These are phyloP conservation scores for Helotiales sp. DNA, from an alignment of 2,329 filamentous ascomycete genomes.

Conservation along the genomic window DNA sequence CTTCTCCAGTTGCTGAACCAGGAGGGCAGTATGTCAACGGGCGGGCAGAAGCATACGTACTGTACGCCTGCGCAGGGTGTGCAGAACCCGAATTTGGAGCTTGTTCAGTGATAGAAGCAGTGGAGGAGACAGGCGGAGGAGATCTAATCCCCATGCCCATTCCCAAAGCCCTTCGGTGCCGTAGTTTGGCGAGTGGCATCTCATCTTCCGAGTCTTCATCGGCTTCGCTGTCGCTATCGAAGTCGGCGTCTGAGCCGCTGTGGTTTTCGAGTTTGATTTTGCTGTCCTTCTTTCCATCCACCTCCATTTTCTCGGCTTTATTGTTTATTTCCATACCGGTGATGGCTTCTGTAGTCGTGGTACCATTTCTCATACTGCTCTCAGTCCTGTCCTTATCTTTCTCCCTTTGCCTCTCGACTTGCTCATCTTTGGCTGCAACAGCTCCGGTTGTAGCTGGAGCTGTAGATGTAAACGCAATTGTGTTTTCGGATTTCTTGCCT, in stretches of 20 bases:
- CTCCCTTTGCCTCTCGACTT: background rate
- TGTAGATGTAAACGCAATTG: constrained; percentile 9
- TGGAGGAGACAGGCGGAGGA: background rate
- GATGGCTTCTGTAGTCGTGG: background rate
- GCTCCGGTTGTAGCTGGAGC: background rate
- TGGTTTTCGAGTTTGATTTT: constrained; percentile 18
- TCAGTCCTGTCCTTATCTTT: background rate
- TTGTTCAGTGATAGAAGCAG: background rate
- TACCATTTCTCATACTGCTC: background rate
- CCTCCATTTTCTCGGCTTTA: background rate
- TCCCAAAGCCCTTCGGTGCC: constrained; percentile 10
- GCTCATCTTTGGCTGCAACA: constrained; percentile 12
- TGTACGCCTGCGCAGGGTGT: background rate
- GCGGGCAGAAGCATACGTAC: background rate
- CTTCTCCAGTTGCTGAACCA: background rate
- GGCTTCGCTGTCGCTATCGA: constrained; percentile 1
- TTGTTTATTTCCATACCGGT: background rate
- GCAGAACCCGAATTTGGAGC: background rate
- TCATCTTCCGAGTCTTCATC: constrained; percentile 35
- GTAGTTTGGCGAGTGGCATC: constrained; percentile 35
- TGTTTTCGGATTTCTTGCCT: background rate
- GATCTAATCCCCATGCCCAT: background rate
- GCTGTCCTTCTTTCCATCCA: background rate
- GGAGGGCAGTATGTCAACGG: background rate
- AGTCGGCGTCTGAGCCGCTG: constrained; percentile 8